A percentile compares a stretch with the other conserved stretches of the same genome.
Evolutionary conservation across 192 early-diverging fungal genomes (phyloP).

Genomic region (Obelidium mucronatum): DNA sequence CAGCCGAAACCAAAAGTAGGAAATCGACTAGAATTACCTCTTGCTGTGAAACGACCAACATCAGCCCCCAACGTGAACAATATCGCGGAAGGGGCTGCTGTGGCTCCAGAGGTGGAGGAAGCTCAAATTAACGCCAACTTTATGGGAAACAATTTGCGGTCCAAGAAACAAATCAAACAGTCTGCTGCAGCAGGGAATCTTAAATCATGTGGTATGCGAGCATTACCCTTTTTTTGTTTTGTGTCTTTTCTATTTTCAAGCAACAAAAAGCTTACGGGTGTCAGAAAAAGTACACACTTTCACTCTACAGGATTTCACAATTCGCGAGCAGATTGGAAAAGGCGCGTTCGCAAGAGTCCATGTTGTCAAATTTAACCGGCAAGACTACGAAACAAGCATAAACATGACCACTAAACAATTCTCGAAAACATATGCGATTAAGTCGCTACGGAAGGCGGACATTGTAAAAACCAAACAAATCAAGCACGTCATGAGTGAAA

Average conservation of each 20-base stretch:
- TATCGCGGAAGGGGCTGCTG: background rate
- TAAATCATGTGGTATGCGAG: background rate
- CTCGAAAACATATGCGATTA: conserved; percentile 43
- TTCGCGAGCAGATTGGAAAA: conserved; percentile 50
- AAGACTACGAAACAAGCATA: background rate
- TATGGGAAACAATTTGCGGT: conserved; percentile 24
- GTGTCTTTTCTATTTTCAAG: too few relatives aligned
- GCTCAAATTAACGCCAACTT: conserved; percentile 29
- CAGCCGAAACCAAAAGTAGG: background rate
- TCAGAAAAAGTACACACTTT: conserved; percentile 16
- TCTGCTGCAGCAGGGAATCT: conserved; percentile 1
- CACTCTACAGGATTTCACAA: conserved; percentile 45
- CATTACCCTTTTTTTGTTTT: too few relatives aligned
- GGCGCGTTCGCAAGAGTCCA: conserved; percentile 52
- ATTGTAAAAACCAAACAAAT: conserved; percentile 50
- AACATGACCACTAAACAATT: background rate
- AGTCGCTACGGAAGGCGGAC: conserved; percentile 50
- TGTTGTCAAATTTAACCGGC: conserved; percentile 33
- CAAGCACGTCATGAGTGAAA: conserved; percentile 53
- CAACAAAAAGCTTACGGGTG: background rate
- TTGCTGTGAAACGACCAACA: conserved; percentile 9
- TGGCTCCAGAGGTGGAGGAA: background rate
- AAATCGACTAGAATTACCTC: background rate
- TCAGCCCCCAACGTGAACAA: conserved; percentile 31
- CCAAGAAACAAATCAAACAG: conserved; percentile 13